Evolutionary conservation across 2,329 filamentous ascomycete genomes (phyloP).

Genomic region (Epichloe sibirici): DNA sequence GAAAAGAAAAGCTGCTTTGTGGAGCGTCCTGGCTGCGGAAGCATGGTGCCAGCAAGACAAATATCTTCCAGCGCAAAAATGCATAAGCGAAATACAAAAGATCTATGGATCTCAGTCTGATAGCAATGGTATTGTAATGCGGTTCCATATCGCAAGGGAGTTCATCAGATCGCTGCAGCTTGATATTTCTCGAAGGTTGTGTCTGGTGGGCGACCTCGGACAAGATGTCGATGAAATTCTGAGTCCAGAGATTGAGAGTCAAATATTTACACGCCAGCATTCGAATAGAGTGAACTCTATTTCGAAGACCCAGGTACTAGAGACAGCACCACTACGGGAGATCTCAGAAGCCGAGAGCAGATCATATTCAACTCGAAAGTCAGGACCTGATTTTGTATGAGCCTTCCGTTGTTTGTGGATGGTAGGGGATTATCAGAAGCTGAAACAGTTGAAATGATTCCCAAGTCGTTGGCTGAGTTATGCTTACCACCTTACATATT

Average conservation of each 20-base stretch:
- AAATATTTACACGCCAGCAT: slow-evolving; percentile 37
- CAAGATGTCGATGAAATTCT: slow-evolving; percentile 20
- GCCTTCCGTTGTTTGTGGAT: background rate
- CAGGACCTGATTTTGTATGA: background rate
- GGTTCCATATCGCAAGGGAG: slow-evolving; percentile 37
- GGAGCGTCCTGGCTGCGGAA: slow-evolving; percentile 74
- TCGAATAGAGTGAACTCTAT: background rate
- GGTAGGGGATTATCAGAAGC: too few species aligned
- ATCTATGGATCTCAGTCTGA: slow-evolving; percentile 40
- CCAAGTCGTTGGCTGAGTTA: too few species aligned
- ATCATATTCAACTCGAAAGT: background rate
- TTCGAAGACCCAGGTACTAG: slow-evolving; percentile 26
- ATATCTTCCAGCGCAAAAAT: slow-evolving; percentile 64
- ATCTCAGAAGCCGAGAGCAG: slow-evolving; percentile 9
- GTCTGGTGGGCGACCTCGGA: slow-evolving; percentile 15
- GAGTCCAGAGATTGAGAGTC: slow-evolving; percentile 30
- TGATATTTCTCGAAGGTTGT: slow-evolving; percentile 34
- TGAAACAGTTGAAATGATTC: too few species aligned
- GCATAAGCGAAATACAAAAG: slow-evolving; percentile 55
- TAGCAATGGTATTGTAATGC: slow-evolving; percentile 35
- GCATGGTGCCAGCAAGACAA: slow-evolving; percentile 71
- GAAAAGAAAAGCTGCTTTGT: slow-evolving; percentile 76
- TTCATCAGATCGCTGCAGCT: slow-evolving; percentile 41
- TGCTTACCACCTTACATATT: too few species aligned
- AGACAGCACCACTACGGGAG: slow-evolving; percentile 33